Evolutionary conservation across 331 rosid genomes (phyloP).

Genomic region (Pyrus hybrid): DNA sequence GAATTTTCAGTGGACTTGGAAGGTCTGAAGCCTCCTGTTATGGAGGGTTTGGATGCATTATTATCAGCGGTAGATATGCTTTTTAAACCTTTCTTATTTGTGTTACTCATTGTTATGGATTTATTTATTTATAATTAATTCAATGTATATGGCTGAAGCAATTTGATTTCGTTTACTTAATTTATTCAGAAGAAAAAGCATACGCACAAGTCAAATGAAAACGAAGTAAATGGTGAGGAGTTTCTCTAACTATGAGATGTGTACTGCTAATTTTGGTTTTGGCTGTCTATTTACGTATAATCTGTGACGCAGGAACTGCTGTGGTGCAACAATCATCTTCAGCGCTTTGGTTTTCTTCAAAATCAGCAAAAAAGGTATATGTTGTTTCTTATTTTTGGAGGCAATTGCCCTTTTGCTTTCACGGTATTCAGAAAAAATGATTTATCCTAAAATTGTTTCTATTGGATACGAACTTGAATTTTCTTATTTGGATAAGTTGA

Average conservation of each 20-base stretch:
- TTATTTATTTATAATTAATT: neutral
- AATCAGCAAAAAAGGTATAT: constrained; percentile 57
- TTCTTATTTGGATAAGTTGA: neutral
- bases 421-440: neutral
- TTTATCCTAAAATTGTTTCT: neutral
- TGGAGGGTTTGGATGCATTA: constrained; percentile 65
- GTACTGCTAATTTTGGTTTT: neutral
- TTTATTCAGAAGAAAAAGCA: constrained; percentile 55
- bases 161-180: constrained; percentile 1
- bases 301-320: constrained; percentile 39
- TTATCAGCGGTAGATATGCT: constrained; percentile 28
- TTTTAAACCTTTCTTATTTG: neutral
- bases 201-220: constrained; percentile 34
- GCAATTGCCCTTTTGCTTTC: neutral
- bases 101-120: neutral
- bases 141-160: neutral
- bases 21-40: constrained; percentile 49
- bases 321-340: constrained; percentile 37
- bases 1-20: constrained; percentile 48
- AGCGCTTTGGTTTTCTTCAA: constrained; percentile 64
- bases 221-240: constrained; percentile 37
- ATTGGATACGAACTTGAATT: neutral
- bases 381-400: neutral
- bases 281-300: neutral
- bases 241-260: constrained; percentile 16